Conservation (phyloP, 768 basidiomycete species). For the Albatrellus ellisii region DNA sequence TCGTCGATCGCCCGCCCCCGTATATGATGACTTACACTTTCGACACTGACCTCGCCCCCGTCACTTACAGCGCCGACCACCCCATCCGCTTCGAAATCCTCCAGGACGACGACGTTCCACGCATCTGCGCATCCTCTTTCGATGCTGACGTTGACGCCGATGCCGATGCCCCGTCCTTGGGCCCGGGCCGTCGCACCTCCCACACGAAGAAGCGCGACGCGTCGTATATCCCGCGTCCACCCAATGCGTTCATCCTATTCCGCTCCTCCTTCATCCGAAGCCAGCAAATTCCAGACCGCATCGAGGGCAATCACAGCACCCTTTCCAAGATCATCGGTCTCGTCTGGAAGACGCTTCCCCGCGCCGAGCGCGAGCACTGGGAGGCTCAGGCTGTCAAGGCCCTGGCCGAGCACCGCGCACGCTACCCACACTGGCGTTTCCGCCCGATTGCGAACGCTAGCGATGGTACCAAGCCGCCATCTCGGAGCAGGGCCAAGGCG, state of each 20-base stretch:
- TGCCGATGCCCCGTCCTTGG: slow-evolving; percentile 19
- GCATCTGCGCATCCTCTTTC: slow-evolving; percentile 13
- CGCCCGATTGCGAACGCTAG: slow-evolving; percentile 39
- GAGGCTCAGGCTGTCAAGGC: slow-evolving; percentile 62
- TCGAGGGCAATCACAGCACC: slow-evolving; percentile 70
- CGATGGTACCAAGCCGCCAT: slow-evolving; percentile 3
- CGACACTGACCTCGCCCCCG: slow-evolving; percentile 43
- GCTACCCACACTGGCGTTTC: slow-evolving; percentile 78
- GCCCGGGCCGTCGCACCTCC: slow-evolving; percentile 25
- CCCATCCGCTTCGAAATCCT: slow-evolving; percentile 21
- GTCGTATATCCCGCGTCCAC: slow-evolving; percentile 70
- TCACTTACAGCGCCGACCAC: slow-evolving; percentile 30
- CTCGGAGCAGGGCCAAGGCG: slow-evolving; percentile 1
- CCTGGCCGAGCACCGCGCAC: slow-evolving; percentile 56
- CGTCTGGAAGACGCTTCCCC: slow-evolving; percentile 61
- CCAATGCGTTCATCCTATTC: slow-evolving; percentile 81
- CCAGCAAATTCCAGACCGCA: slow-evolving; percentile 60
- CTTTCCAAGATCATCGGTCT: slow-evolving; percentile 76
- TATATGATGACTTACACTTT: slow-evolving; percentile 47
- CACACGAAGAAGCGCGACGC: slow-evolving; percentile 57
- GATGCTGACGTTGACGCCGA: slow-evolving; percentile 1
- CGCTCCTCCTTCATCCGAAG: slow-evolving; percentile 66
- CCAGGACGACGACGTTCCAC: slow-evolving; percentile 10
- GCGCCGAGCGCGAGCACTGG: slow-evolving; percentile 59
- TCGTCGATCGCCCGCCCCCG: slow-evolving; percentile 37